Evolutionary conservation across 495 filamentous ascomycete genomes (phyloP).

Genomic region (Hyaloscypha bicolor): DNA sequence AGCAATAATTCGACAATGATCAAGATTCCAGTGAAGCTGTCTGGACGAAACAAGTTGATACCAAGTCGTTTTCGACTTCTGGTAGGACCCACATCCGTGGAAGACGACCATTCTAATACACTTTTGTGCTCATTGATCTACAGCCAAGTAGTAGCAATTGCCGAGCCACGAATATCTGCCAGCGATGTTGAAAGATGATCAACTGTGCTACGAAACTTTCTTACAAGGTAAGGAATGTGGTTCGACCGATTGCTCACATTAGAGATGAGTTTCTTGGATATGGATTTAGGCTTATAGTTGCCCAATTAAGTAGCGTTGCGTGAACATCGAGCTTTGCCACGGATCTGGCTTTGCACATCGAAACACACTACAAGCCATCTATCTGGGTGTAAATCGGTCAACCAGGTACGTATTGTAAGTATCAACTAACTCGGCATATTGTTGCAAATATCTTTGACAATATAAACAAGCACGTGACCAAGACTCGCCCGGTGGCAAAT

Average conservation of each 20-base stretch:
- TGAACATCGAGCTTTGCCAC: neutral
- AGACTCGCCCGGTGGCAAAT: neutral
- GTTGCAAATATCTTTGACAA: neutral
- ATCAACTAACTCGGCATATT: neutral
- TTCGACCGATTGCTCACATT: constrained; percentile 1
- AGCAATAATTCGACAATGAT: neutral
- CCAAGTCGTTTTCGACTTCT: neutral
- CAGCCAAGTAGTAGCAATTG: neutral
- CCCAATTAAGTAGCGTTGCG: neutral
- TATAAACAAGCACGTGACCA: neutral
- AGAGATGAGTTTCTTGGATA: neutral
- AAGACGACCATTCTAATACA: neutral
- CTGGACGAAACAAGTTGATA: neutral
- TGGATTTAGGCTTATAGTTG: neutral
- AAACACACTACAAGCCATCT: neutral
- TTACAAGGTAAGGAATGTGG: neutral
- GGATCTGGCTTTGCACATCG: neutral
- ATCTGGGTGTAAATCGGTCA: too few species aligned
- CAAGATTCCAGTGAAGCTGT: neutral
- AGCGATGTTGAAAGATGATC: neutral
- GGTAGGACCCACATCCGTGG: neutral
- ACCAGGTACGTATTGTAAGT: neutral
- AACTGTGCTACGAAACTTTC: neutral
- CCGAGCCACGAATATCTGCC: neutral
- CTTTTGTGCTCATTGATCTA: neutral